A percentile compares a stretch with the other conserved stretches of the same genome.
Conservation (phyloP, 2,329 filamentous ascomycete genomes). For the Aspergillus texensis region DNA sequence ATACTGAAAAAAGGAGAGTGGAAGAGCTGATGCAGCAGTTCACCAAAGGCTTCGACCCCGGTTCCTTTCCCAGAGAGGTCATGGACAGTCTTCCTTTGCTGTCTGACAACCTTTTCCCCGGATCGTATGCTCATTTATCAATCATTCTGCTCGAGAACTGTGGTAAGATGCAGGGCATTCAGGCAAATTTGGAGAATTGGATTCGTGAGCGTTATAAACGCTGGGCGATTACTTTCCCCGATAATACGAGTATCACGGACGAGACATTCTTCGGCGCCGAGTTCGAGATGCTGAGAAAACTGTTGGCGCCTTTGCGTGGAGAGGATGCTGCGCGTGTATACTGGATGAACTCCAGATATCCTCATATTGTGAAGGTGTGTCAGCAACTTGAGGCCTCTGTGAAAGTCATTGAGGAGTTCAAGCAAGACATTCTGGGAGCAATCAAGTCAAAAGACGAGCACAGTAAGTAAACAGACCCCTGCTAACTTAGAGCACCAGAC, state of each 20-base stretch:
- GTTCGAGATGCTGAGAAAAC: conserved; percentile 26
- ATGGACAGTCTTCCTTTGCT: conserved; percentile 12
- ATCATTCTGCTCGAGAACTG: conserved; percentile 42
- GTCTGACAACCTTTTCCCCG: conserved; percentile 17
- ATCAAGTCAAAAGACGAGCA: conserved; percentile 13
- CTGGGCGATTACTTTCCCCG: conserved; percentile 1
- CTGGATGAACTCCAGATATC: conserved; percentile 22
- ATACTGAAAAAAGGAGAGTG: conserved; percentile 15
- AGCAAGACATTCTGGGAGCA: conserved; percentile 18
- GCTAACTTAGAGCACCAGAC: background rate
- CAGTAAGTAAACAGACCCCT: conserved; percentile 15
- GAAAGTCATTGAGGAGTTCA: conserved; percentile 26
- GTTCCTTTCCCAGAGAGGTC: conserved; percentile 18
- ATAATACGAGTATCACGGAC: conserved; percentile 14
- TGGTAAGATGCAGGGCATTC: conserved; percentile 65
- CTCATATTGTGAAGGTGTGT: conserved; percentile 11
- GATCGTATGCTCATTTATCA: conserved; percentile 29
- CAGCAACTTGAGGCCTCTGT: conserved; percentile 22
- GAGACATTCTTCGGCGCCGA: conserved; percentile 24
- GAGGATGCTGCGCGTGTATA: conserved; percentile 17
- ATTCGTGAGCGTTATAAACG: conserved; percentile 50
- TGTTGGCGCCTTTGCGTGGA: conserved; percentile 25
- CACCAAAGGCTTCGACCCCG: conserved; percentile 25
- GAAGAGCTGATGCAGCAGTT: conserved; percentile 19
- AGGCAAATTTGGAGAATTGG: conserved; percentile 66